A percentile compares a stretch with the other conserved stretches of the same genome.
phyloP scores from a whole-genome alignment of 202 grass and related monocot species.

The Zoysia matrella region DNA sequence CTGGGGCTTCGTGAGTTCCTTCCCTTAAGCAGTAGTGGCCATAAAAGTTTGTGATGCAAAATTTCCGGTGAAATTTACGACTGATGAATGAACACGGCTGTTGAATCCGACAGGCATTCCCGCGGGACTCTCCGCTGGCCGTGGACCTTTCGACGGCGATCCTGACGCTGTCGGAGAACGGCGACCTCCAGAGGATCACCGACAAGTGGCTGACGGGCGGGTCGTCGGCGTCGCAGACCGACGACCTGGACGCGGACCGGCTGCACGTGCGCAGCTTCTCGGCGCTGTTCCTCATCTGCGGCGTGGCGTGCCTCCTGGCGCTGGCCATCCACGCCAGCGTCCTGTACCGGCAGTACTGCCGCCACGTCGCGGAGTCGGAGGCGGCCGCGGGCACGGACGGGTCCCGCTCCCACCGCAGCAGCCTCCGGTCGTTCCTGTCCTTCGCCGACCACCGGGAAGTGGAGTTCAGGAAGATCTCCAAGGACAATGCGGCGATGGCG shows the following conservation, averaged over 20 bases:
- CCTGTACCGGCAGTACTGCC: no score
- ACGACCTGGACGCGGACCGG: slow-evolving; percentile 48
- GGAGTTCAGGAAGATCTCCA: slow-evolving; percentile 10
- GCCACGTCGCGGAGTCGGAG: no score
- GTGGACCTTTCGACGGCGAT: no score
- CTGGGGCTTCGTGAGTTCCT: no score
- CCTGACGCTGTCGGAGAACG: no score
- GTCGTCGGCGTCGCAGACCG: neutral
- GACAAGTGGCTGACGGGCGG: neutral
- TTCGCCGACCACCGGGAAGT: slow-evolving; percentile 68
- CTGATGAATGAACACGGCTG: slow-evolving; percentile 58
- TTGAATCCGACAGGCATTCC: no score
- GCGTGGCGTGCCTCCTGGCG: slow-evolving; percentile 59
- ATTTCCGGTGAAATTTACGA: slow-evolving; percentile 75
- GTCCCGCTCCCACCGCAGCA: no score
- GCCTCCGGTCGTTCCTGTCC: slow-evolving; percentile 62
- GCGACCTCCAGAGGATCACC: no score
- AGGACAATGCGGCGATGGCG: slow-evolving; percentile 19
- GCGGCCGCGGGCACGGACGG: no score
- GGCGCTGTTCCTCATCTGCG: slow-evolving; percentile 76
- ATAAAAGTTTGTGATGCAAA: slow-evolving; percentile 38
- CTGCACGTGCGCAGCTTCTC: slow-evolving; percentile 76
- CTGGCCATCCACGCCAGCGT: slow-evolving; percentile 37
- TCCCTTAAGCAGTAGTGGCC: no score
- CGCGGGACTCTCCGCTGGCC: no score